Percentiles rank a stretch among this genome's conserved stretches.
phyloP scores from a whole-genome alignment of 2,329 filamentous ascomycete genomes.

The Clonostachys solani region DNA sequence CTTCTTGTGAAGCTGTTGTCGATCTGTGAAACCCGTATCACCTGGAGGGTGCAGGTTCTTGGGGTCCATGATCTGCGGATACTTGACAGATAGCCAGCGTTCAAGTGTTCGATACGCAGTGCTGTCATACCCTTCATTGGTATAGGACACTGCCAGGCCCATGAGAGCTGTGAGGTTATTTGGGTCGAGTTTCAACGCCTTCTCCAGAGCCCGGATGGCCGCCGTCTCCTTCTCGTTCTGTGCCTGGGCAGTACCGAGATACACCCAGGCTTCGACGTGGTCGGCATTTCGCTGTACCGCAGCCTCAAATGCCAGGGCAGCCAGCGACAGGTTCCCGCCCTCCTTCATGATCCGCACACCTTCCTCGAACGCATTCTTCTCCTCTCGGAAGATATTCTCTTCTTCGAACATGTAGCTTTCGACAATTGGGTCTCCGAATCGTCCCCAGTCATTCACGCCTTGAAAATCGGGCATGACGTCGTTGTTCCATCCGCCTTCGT shows the following conservation, averaged over 20 bases:
- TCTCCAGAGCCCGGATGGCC: conserved; percentile 88
- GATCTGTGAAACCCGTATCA: conserved; percentile 94
- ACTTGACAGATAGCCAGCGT: conserved; percentile 94
- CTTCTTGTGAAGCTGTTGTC: conserved; percentile 81
- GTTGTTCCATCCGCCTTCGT: conserved; percentile 70
- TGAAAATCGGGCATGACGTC: conserved; percentile 53
- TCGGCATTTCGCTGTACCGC: conserved; percentile 85
- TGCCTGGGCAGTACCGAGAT: conserved; percentile 86
- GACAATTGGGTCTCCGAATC: conserved; percentile 69
- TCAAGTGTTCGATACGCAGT: conserved; percentile 95
- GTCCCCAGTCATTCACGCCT: conserved; percentile 56
- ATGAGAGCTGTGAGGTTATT: conserved; percentile 87
- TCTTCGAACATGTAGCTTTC: conserved; percentile 94
- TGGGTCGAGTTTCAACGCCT: conserved; percentile 82
- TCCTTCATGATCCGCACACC: conserved; percentile 90
- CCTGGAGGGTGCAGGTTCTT: conserved; percentile 67
- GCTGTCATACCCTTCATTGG: conserved; percentile 97
- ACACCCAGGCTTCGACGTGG: conserved; percentile 91
- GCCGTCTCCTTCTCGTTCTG: conserved; percentile 99
- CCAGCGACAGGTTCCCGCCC: conserved; percentile 89
- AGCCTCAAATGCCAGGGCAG: conserved; percentile 91
- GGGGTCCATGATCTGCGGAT: conserved; percentile 75
- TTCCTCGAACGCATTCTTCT: conserved; percentile 85
- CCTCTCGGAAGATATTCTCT: conserved; percentile 82
- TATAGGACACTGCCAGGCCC: conserved; percentile 94